These are phyloP conservation scores for Monosporascus ibericus DNA, from an alignment of 2,329 filamentous ascomycete genomes.

Conservation along the genomic window DNA sequence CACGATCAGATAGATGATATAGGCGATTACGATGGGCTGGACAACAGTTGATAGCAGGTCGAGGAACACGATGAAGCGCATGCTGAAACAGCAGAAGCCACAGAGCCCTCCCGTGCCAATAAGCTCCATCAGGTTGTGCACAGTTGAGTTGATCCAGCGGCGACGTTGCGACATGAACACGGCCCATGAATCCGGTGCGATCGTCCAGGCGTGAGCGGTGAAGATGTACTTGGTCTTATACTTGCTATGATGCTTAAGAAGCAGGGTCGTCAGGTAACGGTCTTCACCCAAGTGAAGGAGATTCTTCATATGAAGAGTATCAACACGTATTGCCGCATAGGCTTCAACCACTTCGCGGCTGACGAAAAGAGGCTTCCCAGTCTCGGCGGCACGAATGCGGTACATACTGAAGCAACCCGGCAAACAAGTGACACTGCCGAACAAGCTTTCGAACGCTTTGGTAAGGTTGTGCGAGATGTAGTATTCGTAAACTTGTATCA, in stretches of 20 bases:
- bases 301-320: constrained; percentile 99
- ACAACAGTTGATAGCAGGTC: constrained; percentile 89
- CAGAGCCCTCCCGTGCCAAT: constrained; percentile 91
- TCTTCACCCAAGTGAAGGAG: constrained; percentile 93
- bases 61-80: constrained; percentile 95
- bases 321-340: constrained; percentile 90
- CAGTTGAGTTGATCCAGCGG: constrained; percentile 98
- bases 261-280: constrained; percentile 90
- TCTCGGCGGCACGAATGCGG: constrained; percentile 88
- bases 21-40: constrained; percentile 84
- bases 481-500: constrained; percentile 99
- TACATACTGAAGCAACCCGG: constrained; percentile 99
- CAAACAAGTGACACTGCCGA: constrained; percentile 94
- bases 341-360: constrained; percentile 83
- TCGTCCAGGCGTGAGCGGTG: constrained; percentile 89
- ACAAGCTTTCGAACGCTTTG: constrained; percentile 95
- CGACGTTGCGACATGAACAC: constrained; percentile 98
- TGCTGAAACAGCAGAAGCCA: constrained; percentile 99
- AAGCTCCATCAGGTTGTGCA: constrained; percentile 94
- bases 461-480: constrained; percentile 97
- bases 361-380: constrained; percentile 92
- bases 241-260: constrained; percentile 84
- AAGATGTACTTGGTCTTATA: constrained; percentile 99
- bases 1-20: constrained; percentile 84
- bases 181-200: constrained; percentile 87